A percentile compares a stretch with the other conserved stretches of the same genome.
These are phyloP conservation scores for Phaseolus lunatus DNA, from an alignment of 306 rosid species.

Conservation along the genomic window DNA sequence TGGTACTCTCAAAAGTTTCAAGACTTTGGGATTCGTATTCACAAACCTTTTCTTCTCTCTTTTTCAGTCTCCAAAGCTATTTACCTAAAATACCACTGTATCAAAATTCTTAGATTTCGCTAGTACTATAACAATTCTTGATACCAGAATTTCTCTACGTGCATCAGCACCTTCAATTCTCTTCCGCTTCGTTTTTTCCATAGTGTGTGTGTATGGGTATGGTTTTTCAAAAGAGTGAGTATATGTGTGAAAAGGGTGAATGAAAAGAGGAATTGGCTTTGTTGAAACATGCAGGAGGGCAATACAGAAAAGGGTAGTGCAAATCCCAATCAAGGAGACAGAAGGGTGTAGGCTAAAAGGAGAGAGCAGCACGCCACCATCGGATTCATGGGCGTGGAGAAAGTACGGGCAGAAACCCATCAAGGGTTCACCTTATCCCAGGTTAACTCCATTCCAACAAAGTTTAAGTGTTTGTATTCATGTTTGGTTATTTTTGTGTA, in stretches of 20 bases:
- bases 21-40: not conserved
- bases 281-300: conserved; percentile 52
- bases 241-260: not conserved
- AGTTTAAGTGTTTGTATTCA: not conserved
- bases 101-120: not conserved
- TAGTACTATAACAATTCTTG: too few species aligned
- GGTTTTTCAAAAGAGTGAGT: not conserved
- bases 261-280: not conserved
- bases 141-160: not conserved
- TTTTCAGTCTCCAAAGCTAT: not conserved
- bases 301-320: conserved; percentile 77
- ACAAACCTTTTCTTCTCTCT: not conserved
- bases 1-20: not conserved
- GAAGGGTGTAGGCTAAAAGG: conserved; percentile 71
- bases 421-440: conserved; percentile 98
- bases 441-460: conserved; percentile 48
- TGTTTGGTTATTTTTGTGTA: not conserved
- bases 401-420: conserved; percentile 98
- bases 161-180: not conserved
- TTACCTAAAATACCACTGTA: not conserved
- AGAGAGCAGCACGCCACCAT: conserved; percentile 77
- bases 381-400: conserved; percentile 98
- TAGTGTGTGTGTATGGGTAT: not conserved
- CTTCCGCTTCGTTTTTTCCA: not conserved
- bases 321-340: conserved; percentile 70